phyloP scores from a whole-genome alignment of 768 basidiomycete genomes.

The Suillus luteus region DNA sequence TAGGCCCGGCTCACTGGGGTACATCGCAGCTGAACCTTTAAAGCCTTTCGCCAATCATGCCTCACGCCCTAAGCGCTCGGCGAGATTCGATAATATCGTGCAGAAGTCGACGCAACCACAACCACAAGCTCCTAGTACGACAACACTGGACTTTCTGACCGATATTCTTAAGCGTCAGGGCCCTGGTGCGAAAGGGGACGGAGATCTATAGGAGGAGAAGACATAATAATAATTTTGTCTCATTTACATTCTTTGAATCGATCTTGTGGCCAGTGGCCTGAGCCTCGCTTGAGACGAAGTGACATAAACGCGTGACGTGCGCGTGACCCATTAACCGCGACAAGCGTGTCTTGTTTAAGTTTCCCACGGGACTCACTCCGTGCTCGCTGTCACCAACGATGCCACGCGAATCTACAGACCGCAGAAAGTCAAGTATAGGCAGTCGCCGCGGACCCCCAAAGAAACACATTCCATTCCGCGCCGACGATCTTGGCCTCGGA shows the following conservation, averaged over 20 bases:
- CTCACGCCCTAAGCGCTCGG: not conserved
- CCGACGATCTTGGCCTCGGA: constrained; percentile 74
- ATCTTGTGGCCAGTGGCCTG: not conserved
- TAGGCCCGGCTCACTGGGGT: constrained; percentile 50
- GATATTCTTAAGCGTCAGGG: not conserved
- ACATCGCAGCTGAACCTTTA: constrained; percentile 39
- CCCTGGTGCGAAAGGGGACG: not conserved
- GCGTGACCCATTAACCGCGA: constrained; percentile 22
- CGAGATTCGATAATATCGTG: not conserved
- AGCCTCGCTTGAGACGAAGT: constrained; percentile 9
- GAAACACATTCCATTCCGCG: constrained; percentile 75
- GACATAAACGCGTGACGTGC: constrained; percentile 23
- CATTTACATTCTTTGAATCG: constrained; percentile 2
- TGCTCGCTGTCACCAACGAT: constrained; percentile 24
- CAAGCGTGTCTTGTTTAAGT: constrained; percentile 26
- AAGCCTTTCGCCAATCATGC: constrained; percentile 1
- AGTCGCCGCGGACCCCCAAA: constrained; percentile 60
- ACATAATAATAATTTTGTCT: not conserved
- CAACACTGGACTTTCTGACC: not conserved
- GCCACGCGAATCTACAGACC: constrained; percentile 29
- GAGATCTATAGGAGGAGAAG: not conserved
- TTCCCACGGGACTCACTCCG: constrained; percentile 23
- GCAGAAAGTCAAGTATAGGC: constrained; percentile 42
- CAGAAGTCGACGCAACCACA: not conserved
- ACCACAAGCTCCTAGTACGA: not conserved